A percentile compares a stretch with the other conserved stretches of the same genome.
phyloP scores from a whole-genome alignment of 2,329 filamentous ascomycete species.

The Monilinia vaccinii-corymbosi region DNA sequence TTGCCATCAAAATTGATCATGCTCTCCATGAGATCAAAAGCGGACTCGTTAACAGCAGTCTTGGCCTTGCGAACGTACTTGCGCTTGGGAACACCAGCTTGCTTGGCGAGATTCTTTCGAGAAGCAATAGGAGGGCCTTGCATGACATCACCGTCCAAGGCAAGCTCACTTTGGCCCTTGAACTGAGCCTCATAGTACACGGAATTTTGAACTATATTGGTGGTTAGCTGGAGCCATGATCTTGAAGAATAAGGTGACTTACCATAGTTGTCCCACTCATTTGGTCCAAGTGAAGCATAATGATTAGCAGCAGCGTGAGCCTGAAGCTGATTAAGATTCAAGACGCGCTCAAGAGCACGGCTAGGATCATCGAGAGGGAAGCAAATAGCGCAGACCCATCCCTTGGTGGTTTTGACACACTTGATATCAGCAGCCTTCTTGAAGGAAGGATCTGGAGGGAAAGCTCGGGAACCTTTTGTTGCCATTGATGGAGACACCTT shows the following conservation, averaged over 20 bases:
- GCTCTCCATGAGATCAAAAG: background rate
- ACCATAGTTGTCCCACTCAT: background rate
- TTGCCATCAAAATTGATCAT: background rate
- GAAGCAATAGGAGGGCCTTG: background rate
- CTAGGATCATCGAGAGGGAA: background rate
- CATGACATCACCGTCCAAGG: background rate
- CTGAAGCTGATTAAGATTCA: background rate
- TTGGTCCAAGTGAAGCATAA: background rate
- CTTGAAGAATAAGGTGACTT: background rate
- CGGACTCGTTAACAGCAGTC: background rate
- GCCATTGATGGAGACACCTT: background rate
- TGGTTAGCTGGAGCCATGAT: background rate
- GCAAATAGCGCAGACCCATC: constrained; percentile 7
- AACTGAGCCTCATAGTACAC: constrained; percentile 4
- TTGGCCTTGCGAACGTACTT: background rate
- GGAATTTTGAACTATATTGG: background rate
- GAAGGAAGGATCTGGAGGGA: background rate
- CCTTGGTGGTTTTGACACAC: background rate
- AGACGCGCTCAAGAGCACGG: background rate
- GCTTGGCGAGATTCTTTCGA: background rate
- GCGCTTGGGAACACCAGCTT: background rate
- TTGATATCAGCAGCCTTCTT: background rate
- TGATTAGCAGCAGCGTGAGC: background rate
- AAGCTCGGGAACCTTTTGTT: background rate
- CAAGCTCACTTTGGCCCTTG: background rate